Conservation (phyloP, 1,284 basidiomycete species). For the Flammula alnicola region DNA sequence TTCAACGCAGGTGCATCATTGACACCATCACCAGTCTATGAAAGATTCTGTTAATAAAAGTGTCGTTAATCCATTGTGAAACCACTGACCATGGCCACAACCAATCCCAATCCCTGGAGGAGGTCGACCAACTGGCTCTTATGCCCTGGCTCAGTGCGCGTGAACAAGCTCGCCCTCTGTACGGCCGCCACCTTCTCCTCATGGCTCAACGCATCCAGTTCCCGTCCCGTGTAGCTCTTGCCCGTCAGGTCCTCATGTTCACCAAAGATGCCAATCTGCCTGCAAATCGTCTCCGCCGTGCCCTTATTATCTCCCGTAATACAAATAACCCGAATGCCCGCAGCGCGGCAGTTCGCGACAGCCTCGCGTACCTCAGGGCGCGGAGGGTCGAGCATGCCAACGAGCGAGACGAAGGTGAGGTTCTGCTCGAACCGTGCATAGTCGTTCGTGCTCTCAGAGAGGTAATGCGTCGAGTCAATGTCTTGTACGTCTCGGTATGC, state of each 20-base stretch:
- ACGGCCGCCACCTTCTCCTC: slow-evolving; percentile 88
- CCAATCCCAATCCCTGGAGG: slow-evolving; percentile 89
- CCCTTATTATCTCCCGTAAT: slow-evolving; percentile 99
- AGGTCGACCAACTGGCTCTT: slow-evolving; percentile 96
- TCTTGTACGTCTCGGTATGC: slow-evolving; percentile 86
- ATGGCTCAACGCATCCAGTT: slow-evolving; percentile 83
- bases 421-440: slow-evolving; percentile 90
- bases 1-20: slow-evolving; percentile 98
- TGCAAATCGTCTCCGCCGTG: slow-evolving; percentile 97
- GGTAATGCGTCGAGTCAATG: slow-evolving; percentile 80
- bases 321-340: slow-evolving; percentile 95
- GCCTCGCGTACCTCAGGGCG: slow-evolving; percentile 91
- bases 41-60: slow-evolving; percentile 18
- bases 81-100: slow-evolving; percentile 92
- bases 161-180: slow-evolving; percentile 87
- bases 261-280: slow-evolving; percentile 93
- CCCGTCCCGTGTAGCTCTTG: slow-evolving; percentile 94
- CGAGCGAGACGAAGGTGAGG: slow-evolving; percentile 92
- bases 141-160: slow-evolving; percentile 93
- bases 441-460: slow-evolving; percentile 76
- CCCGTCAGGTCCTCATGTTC: slow-evolving; percentile 83
- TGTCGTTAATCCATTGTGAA: slow-evolving; percentile 4
- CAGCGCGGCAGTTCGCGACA: slow-evolving; percentile 88
- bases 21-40: slow-evolving; percentile 89
- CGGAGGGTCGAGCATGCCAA: slow-evolving; percentile 98